Evolutionary conservation across 2,329 filamentous ascomycete species (phyloP).

Genomic region (Pezicula neosporulosa): DNA sequence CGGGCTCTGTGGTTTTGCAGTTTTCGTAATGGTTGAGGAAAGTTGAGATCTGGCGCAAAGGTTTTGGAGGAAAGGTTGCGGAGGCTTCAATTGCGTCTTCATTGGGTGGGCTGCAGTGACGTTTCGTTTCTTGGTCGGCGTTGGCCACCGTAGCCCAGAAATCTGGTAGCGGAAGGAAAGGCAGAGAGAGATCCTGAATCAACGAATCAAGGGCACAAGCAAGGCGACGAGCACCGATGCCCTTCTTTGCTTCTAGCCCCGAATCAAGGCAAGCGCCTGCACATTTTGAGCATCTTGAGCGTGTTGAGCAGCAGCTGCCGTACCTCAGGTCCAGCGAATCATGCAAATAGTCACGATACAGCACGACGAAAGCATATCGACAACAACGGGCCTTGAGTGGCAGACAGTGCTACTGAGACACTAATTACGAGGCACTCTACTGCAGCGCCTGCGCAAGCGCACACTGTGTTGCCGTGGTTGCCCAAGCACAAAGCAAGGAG

Average conservation of each 20-base stretch:
- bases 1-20: background rate
- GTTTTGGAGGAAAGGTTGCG: background rate
- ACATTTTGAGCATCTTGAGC: background rate
- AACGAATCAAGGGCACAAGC: background rate
- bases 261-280: background rate
- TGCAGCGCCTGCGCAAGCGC: background rate
- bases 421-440: background rate
- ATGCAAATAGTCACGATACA: background rate
- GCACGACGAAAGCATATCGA: background rate
- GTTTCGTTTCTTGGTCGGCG: background rate
- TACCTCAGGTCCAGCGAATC: background rate
- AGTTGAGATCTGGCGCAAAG: constrained; percentile 3
- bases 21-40: background rate
- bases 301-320: background rate
- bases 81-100: background rate
- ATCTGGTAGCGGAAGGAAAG: background rate
- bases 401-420: background rate
- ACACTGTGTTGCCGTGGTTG: too few species aligned
- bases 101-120: background rate
- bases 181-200: too few species aligned
- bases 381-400: background rate
- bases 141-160: background rate
- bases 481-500: too few species aligned
- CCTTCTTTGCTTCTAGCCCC: background rate
- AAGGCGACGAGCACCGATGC: background rate